Evolutionary conservation across 2,329 filamentous ascomycete species (phyloP).

Genomic region (Eutypella sp.): DNA sequence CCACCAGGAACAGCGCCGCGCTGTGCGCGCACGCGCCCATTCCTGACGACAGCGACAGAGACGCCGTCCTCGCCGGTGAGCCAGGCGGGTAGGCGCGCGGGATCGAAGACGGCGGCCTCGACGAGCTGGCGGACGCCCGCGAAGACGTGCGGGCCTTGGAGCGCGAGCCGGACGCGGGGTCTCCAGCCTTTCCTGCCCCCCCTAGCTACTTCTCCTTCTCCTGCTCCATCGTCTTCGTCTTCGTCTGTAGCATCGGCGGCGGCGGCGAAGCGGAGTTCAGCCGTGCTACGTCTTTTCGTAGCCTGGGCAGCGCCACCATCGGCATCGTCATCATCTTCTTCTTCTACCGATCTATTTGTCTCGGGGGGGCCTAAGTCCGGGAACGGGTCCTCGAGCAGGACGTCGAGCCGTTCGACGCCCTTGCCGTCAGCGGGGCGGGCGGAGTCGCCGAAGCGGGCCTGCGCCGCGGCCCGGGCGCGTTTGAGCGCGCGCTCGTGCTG

Average conservation of each 20-base stretch:
- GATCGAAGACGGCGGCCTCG: slow-evolving; percentile 70
- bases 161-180: slow-evolving; percentile 60
- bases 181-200: slow-evolving; percentile 38
- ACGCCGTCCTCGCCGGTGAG: slow-evolving; percentile 84
- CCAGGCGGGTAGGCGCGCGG: slow-evolving; percentile 79
- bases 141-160: slow-evolving; percentile 75
- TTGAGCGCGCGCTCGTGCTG: slow-evolving; percentile 42
- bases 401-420: slow-evolving; percentile 57
- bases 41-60: slow-evolving; percentile 63
- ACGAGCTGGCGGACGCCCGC: slow-evolving; percentile 73
- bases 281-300: slow-evolving; percentile 17
- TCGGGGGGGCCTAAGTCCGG: slow-evolving; percentile 22
- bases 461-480: slow-evolving; percentile 55
- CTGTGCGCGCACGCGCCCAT: slow-evolving; percentile 59
- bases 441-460: slow-evolving; percentile 65
- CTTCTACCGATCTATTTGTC: slow-evolving; percentile 10
- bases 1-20: slow-evolving; percentile 51
- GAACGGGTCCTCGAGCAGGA: slow-evolving; percentile 56
- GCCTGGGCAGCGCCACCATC: slow-evolving; percentile 9
- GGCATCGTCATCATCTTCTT: slow-evolving; percentile 4
- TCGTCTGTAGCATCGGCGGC: slow-evolving; percentile 12
- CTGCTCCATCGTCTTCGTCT: slow-evolving; percentile 15
- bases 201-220: slow-evolving; percentile 10
- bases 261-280: slow-evolving; percentile 18
- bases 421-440: slow-evolving; percentile 51